Evolutionary conservation across 257 asterid species (phyloP).

Genomic region (Nyctanthes arbortristis): DNA sequence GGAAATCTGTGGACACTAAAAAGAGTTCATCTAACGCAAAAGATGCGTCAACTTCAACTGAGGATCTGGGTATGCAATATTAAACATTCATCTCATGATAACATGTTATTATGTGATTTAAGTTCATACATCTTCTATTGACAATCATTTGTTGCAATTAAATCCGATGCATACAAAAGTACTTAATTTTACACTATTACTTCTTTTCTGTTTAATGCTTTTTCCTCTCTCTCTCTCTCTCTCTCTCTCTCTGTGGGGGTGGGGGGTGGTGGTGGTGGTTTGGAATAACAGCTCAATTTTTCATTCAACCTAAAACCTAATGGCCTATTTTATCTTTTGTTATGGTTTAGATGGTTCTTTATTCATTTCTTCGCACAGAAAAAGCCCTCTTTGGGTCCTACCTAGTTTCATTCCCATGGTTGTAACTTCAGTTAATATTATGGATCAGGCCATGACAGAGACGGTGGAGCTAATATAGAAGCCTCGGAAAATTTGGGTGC

Average conservation of each 20-base stretch:
- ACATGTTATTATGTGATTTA: conserved; percentile 2
- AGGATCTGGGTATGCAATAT: conserved; percentile 71
- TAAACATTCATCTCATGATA: not conserved
- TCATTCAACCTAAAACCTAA: too few species aligned
- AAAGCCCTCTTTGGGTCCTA: not conserved
- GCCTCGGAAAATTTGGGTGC: conserved; percentile 33
- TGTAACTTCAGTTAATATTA: conserved; percentile 27
- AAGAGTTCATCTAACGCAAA: conserved; percentile 43
- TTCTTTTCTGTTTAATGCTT: too few species aligned
- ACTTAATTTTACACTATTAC: too few species aligned
- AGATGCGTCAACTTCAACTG: conserved; percentile 82
- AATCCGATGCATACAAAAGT: too few species aligned
- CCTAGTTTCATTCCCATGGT: conserved; percentile 17
- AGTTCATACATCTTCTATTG: conserved; percentile 6
- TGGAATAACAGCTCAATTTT: too few species aligned
- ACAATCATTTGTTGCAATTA: not conserved
- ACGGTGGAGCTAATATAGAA: conserved; percentile 27
- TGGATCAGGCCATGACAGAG: conserved; percentile 32
- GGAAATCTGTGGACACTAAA: conserved; percentile 50
- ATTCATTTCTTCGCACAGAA: not conserved
- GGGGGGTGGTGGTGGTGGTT: too few species aligned
- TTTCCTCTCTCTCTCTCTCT: too few species aligned
- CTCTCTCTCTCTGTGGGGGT: too few species aligned
- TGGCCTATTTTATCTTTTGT: not conserved
- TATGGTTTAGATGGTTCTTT: not conserved